Base-by-base conservation (phyloP, 306 rosid genomes). In the Arachis stenosperma region DNA sequence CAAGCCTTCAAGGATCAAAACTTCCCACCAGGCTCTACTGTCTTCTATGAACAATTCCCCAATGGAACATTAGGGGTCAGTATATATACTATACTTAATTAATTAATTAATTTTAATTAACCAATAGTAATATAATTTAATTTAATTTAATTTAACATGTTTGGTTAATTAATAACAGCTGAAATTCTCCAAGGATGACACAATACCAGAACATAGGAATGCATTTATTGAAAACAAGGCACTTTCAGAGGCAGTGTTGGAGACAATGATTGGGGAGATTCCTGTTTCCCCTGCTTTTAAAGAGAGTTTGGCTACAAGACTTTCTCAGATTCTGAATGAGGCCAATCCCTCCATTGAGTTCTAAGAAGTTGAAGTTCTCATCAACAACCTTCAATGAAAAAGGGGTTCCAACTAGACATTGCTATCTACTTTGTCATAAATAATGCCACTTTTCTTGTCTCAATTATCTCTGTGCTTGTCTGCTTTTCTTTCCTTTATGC, bases 241-340 rank as follows among this genome's bases (percentile, higher is more conserved):
- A 30, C 81, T 93, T 10, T 78, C 86, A 8, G 97, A 86, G 75
- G 84, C 96, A 1, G 78, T 93, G 3, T 17, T 90, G 7, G 96
- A 87, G 78, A 87, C 97, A 0, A 90, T 93, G 67, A 56, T 93
- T 1, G 93, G 98, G 0, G 83, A 87, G 81, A 57, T 82, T 69
- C 93, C 97, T 4, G 98, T 90, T 65, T 87, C 96, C 42, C 98
- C 98, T 7, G 89, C 9, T 12, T 83, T 92, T 12, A 90, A 75
- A 82, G 64, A 68, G 47, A 84, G 85, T 76, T 79, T 93, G 77
- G 90, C 98, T 3, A 6, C 75, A 41, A 83, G 90, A 29, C 67
- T 89, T 0, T 56, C 58, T 1, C 70, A 76, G 37, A 62, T 87
- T 58, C 55, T 90, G 3, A 77, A 76, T 4, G 72, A 58, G 17